phyloP scores from a whole-genome alignment of 768 basidiomycete genomes.

The Suillus luteus region DNA sequence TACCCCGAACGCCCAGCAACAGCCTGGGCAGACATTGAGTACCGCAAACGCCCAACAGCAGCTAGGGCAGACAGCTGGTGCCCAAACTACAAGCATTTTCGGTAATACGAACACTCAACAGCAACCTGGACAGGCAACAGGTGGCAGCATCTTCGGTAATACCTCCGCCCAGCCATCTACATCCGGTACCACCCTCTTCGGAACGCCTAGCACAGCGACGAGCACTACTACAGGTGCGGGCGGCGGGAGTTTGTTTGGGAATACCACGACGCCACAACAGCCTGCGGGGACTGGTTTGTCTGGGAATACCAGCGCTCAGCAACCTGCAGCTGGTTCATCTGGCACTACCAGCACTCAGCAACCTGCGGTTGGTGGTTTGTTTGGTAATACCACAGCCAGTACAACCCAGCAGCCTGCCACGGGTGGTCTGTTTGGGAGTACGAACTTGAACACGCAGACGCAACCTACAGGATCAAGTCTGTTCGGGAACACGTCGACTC shows the following conservation, averaged over 20 bases:
- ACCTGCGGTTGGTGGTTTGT: slow-evolving; percentile 28
- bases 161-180: slow-evolving; percentile 22
- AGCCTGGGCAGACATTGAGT: slow-evolving; percentile 16
- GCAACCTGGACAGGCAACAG: slow-evolving; percentile 14
- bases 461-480: slow-evolving; percentile 18
- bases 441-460: slow-evolving; percentile 5
- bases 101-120: slow-evolving; percentile 15
- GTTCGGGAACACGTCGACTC: slow-evolving; percentile 24
- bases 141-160: slow-evolving; percentile 25
- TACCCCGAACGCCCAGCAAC: slow-evolving; percentile 12
- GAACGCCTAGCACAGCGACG: not conserved
- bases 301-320: slow-evolving; percentile 13
- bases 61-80: slow-evolving; percentile 2
- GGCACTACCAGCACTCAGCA: slow-evolving; percentile 15
- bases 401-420: slow-evolving; percentile 22
- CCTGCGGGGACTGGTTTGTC: slow-evolving; percentile 23
- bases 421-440: slow-evolving; percentile 22
- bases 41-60: slow-evolving; percentile 14
- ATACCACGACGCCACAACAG: slow-evolving; percentile 11
- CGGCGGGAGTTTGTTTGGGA: slow-evolving; percentile 16
- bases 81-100: slow-evolving; percentile 9
- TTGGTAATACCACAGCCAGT: slow-evolving; percentile 20
- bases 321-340: slow-evolving; percentile 26
- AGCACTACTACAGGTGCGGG: slow-evolving; percentile 8
- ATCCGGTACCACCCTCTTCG: slow-evolving; percentile 12